Conservation (phyloP, 1,284 basidiomycete species). For the Moniliella sp. region DNA sequence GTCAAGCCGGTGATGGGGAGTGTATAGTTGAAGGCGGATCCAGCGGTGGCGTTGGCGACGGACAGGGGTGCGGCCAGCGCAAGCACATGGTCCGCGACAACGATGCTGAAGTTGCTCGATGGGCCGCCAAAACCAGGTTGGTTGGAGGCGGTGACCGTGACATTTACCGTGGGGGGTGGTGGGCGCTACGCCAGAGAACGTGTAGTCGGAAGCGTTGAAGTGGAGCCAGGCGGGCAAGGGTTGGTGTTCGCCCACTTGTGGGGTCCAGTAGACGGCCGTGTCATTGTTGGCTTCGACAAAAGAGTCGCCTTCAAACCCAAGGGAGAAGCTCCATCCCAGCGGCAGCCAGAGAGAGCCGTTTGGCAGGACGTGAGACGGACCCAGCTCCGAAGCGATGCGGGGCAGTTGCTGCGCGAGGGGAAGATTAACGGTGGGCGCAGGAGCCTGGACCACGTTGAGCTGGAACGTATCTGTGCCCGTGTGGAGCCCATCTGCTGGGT, state of each 20-base stretch:
- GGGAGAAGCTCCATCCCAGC: conserved; percentile 65
- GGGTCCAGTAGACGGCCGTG: conserved; percentile 45
- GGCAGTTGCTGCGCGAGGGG: conserved; percentile 22
- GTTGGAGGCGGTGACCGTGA: conserved; percentile 23
- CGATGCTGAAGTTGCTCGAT: conserved; percentile 14
- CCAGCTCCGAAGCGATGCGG: conserved; percentile 11
- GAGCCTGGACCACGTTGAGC: conserved; percentile 12
- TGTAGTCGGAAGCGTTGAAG: conserved; percentile 49
- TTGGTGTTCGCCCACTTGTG: conserved; percentile 46
- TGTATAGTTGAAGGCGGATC: conserved; percentile 25
- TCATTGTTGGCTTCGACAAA: conserved; percentile 38
- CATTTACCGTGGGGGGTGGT: no score
- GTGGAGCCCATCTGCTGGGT: no score
- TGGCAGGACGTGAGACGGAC: conserved; percentile 14
- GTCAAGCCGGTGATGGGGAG: conserved; percentile 38
- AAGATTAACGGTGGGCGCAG: conserved; percentile 14
- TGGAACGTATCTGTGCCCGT: conserved; percentile 6
- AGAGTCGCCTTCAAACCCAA: conserved; percentile 56
- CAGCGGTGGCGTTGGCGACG: conserved; percentile 43
- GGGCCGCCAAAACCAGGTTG: conserved; percentile 15
- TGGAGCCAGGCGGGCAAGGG: conserved; percentile 53
- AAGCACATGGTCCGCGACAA: conserved; percentile 10
- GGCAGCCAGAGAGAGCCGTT: conserved; percentile 46
- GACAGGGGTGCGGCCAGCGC: conserved; percentile 9
- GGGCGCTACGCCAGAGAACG: conserved; percentile 60